These are phyloP conservation scores for Vigna hirtella DNA, from an alignment of 306 rosid genomes.

Conservation along the genomic window DNA sequence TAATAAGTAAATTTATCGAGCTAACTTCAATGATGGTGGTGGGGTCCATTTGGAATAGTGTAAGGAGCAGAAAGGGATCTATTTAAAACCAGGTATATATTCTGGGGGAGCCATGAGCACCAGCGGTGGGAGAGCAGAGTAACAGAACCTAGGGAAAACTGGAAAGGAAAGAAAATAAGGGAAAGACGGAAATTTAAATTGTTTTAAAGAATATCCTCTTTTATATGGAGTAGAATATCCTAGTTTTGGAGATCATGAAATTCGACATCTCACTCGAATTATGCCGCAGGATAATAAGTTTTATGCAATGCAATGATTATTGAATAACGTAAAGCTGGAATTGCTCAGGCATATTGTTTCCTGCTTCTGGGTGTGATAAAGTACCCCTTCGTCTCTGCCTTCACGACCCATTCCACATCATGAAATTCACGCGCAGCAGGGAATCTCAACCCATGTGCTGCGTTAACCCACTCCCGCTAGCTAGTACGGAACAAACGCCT, in stretches of 20 bases:
- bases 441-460: conserved; percentile 28
- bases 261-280: conserved; percentile 15
- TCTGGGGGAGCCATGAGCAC: neutral
- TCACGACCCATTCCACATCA: conserved; percentile 20
- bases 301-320: conserved; percentile 40
- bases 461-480: neutral
- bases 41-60: neutral
- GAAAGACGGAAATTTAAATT: neutral
- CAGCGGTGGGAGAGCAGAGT: neutral
- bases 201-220: neutral
- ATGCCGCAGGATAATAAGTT: neutral
- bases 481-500: conserved; percentile 33
- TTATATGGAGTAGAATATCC: neutral
- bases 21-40: neutral
- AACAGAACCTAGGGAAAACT: neutral
- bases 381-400: conserved; percentile 17
- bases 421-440: conserved; percentile 38
- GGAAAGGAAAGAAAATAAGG: neutral
- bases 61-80: neutral
- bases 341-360: conserved; percentile 10
- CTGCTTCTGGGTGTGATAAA: conserved; percentile 10
- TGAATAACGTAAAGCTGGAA: conserved; percentile 40
- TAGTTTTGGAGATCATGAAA: neutral
- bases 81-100: neutral
- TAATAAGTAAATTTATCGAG: no score